phyloP scores from a whole-genome alignment of 129 eudicot species.

The Flaveria brownii region DNA sequence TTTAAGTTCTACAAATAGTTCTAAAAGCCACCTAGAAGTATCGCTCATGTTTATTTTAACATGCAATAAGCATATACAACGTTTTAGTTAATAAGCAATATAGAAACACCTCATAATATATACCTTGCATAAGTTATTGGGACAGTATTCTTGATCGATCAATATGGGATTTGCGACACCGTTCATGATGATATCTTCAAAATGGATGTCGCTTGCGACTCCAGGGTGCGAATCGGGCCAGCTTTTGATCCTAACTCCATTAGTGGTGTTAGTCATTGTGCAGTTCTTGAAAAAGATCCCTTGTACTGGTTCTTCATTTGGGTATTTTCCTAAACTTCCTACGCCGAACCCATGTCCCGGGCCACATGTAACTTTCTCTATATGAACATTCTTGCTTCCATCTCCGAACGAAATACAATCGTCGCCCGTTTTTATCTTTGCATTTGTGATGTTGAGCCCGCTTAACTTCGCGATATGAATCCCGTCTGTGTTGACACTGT shows the following conservation, averaged over 20 bases:
- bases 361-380: slow-evolving; percentile 56
- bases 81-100: neutral
- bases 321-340: slow-evolving; percentile 54
- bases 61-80: too few species aligned
- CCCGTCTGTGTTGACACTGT: slow-evolving; percentile 63
- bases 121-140: slow-evolving; percentile 31
- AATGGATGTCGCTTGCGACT: slow-evolving; percentile 38
- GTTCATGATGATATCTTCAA: slow-evolving; percentile 47
- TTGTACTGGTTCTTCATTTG: slow-evolving; percentile 37
- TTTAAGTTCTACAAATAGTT: too few species aligned
- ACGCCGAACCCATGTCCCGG: slow-evolving; percentile 71
- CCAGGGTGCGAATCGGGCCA: slow-evolving; percentile 38
- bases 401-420: slow-evolving; percentile 70
- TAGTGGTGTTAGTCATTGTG: slow-evolving; percentile 38
- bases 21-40: too few species aligned
- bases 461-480: slow-evolving; percentile 46
- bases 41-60: too few species aligned
- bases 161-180: slow-evolving; percentile 48
- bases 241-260: slow-evolving; percentile 55
- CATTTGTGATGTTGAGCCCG: slow-evolving; percentile 34
- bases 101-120: neutral
- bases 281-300: slow-evolving; percentile 48
- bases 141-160: slow-evolving; percentile 55
- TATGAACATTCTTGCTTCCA: slow-evolving; percentile 50
- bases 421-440: slow-evolving; percentile 54